Evolutionary conservation across 139 green algal species (phyloP).

Genomic region (Yamagishiella unicocca): DNA sequence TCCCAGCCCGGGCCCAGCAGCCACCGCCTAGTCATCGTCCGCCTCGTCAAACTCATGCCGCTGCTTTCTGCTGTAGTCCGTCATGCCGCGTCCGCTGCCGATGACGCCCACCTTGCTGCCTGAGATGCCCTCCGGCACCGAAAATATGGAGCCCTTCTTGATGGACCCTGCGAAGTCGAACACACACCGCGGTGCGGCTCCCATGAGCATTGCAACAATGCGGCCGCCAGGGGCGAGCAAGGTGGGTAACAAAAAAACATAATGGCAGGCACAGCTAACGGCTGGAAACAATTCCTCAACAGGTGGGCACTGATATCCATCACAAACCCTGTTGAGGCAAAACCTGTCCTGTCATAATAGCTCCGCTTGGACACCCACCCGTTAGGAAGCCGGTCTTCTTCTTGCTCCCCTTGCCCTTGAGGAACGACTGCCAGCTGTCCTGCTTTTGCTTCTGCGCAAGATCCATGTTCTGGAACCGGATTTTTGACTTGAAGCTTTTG

Average conservation of each 20-base stretch:
- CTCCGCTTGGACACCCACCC: too few species aligned
- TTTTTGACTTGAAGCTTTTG: conserved; percentile 90
- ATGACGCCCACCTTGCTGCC: conserved; percentile 76
- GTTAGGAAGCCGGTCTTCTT: conserved; percentile 78
- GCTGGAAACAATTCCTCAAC: too few species aligned
- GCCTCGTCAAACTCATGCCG: conserved; percentile 66
- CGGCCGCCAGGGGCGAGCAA: too few species aligned
- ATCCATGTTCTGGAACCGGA: conserved; percentile 86
- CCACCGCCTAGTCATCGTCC: conserved; percentile 41
- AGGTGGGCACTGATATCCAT: too few species aligned
- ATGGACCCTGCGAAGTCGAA: conserved; percentile 44
- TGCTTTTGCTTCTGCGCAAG: conserved; percentile 70
- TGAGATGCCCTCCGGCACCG: conserved; percentile 61
- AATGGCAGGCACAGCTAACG: too few species aligned
- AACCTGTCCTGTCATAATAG: too few species aligned
- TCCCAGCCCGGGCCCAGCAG: too few species aligned
- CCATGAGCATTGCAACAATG: too few species aligned
- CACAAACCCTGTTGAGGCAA: too few species aligned
- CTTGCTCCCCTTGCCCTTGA: conserved; percentile 80
- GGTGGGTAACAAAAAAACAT: too few species aligned
- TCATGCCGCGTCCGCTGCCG: conserved; percentile 77
- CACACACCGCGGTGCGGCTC: too few species aligned
- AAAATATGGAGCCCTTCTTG: conserved; percentile 66
- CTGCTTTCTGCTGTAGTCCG: conserved; percentile 66
- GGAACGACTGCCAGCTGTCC: conserved; percentile 79